These are phyloP conservation scores for Trifolium pratense DNA, from an alignment of 306 rosid species.

Conservation along the genomic window DNA sequence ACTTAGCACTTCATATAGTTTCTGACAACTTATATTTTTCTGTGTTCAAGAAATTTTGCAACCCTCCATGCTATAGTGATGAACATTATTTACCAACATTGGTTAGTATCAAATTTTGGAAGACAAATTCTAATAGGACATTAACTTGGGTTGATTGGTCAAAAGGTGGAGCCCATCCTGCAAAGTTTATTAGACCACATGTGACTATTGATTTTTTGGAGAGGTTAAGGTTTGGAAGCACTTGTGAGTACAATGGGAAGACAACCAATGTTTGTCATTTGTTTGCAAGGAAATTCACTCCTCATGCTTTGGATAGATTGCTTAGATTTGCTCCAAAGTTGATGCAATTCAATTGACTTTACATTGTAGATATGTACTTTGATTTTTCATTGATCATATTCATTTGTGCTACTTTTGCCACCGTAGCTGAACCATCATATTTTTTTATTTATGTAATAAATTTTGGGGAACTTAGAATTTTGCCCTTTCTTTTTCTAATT, in stretches of 20 bases:
- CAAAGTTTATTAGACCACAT: slow-evolving; percentile 49
- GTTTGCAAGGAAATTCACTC: slow-evolving; percentile 85
- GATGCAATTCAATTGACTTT: slow-evolving; percentile 61
- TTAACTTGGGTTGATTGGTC: slow-evolving; percentile 95
- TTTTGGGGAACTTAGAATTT: not conserved
- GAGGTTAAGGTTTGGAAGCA: slow-evolving; percentile 57
- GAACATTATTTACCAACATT: slow-evolving; percentile 86
- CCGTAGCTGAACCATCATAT: slow-evolving; percentile 5
- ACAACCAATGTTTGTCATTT: slow-evolving; percentile 57
- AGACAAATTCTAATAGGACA: slow-evolving; percentile 67
- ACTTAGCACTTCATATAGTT: slow-evolving; percentile 54
- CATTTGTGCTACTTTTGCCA: not conserved
- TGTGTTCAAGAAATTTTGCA: slow-evolving; percentile 51
- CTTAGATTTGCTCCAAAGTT: slow-evolving; percentile 73
- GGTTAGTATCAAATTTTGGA: slow-evolving; percentile 55
- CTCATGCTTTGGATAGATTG: slow-evolving; percentile 68
- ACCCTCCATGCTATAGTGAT: slow-evolving; percentile 62
- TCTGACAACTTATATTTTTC: slow-evolving; percentile 59
- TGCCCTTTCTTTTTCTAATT: not conserved
- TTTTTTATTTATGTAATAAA: not conserved
- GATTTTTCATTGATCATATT: not conserved
- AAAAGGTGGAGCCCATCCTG: slow-evolving; percentile 78
- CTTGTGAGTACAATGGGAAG: slow-evolving; percentile 67
- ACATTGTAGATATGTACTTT: not conserved
- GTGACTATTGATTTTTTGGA: slow-evolving; percentile 56